Evolutionary conservation across 1,284 basidiomycete species (phyloP).

Genomic region (Naganishia sp.): DNA sequence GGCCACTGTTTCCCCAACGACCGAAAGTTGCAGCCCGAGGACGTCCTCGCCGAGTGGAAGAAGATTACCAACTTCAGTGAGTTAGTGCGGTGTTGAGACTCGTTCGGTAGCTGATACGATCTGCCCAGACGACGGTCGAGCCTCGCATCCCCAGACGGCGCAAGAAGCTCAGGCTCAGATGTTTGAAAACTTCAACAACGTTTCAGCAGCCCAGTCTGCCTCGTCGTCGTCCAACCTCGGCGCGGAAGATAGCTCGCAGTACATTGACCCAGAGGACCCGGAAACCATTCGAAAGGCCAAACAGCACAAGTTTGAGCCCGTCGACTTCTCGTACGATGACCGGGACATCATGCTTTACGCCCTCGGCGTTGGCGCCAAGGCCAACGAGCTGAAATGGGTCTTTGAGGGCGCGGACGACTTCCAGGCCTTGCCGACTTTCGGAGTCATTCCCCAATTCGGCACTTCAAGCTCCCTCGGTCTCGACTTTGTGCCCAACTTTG

Average conservation of each 20-base stretch:
- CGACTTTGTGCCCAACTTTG: conserved; percentile 72
- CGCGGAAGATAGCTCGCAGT: conserved; percentile 56
- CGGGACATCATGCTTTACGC: conserved; percentile 95
- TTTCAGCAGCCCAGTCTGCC: background rate
- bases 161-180: conserved; percentile 75
- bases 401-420: conserved; percentile 90
- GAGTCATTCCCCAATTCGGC: conserved; percentile 89
- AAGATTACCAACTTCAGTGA: conserved; percentile 78
- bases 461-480: conserved; percentile 65
- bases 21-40: conserved; percentile 72
- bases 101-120: conserved; percentile 13
- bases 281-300: conserved; percentile 82
- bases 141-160: conserved; percentile 72
- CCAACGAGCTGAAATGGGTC: conserved; percentile 85
- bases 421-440: conserved; percentile 82
- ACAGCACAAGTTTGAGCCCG: conserved; percentile 60
- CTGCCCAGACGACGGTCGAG: conserved; percentile 67
- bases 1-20: conserved; percentile 71
- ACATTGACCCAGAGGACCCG: conserved; percentile 80
- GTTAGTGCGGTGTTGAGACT: conserved; percentile 38
- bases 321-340: conserved; percentile 76
- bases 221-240: conserved; percentile 45
- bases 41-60: conserved; percentile 74
- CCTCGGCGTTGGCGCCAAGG: conserved; percentile 91
- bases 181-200: conserved; percentile 78